Base-by-base conservation (phyloP, 345 rosid species). In the Boechera retrofracta region DNA sequence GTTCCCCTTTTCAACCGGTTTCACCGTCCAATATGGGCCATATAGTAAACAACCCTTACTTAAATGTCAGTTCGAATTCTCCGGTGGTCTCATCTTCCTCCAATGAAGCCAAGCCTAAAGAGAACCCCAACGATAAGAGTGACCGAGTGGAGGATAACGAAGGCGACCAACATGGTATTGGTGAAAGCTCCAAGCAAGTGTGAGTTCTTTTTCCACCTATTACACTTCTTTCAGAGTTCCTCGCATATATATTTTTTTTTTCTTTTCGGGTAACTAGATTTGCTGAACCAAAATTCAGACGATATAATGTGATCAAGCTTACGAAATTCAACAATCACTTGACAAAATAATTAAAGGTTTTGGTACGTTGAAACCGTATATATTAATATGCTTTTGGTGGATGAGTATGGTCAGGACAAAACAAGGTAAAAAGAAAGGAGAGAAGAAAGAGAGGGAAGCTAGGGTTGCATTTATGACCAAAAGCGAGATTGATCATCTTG, bases 401-500 rank as follows among this genome's bases (percentile, higher is more conserved):
- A 28, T 71, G 55, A 66, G 2, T 35, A 67, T 78, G 6, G 45
- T 42, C 69, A 87, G 94, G 78, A 76, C 35, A 81, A 85, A 85
- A 81, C 75, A 70, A 51, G 82, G 83, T 76, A 82, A 87, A 66
- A 33, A 15, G 53, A 86, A 85, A 83, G 82, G 52, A 47, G 93
- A 85, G 47, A 90, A 86, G 47, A 85, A 76, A 77, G 80, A 85
- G 63, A 86, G 60, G 72, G 90, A 87, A 47, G 86, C 87, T 12
- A 81, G 87, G 49, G 80, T 86, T 80, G 92, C 94, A 4, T 91
- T 91, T 84, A 81, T 91, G 94, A 91, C 96, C 24, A 91, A 85
- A 82, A 91, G 86, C 49, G 96, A 91, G 28, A 77, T 88, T 42
- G 96, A 91, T 85, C 87, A 87, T 80, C 92, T 91, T 31, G 96